Evolutionary conservation across 1,139 yeast species (phyloP).

Genomic region (Suhomyces guaymorum): DNA sequence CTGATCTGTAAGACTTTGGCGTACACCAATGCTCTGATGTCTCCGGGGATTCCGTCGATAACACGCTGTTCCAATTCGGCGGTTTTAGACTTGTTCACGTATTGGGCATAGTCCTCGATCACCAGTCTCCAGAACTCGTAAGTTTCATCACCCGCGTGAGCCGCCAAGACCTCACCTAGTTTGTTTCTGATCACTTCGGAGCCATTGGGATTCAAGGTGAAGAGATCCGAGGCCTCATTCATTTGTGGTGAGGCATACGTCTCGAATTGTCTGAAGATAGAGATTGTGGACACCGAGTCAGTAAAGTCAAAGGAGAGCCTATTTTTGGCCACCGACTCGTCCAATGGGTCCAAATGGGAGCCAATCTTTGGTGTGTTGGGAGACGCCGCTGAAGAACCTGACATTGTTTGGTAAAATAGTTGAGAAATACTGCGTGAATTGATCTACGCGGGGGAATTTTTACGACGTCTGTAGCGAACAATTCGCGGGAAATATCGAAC

Average conservation of each 20-base stretch:
- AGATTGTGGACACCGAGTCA: conserved; percentile 31
- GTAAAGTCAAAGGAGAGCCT: conserved; percentile 18
- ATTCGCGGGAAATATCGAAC: too few species aligned
- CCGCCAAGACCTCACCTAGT: conserved; percentile 6
- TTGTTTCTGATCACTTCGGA: conserved; percentile 6
- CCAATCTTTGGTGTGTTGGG: conserved; percentile 7
- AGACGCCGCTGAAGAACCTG: conserved; percentile 5
- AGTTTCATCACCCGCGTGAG: conserved; percentile 11
- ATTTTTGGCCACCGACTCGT: conserved; percentile 8
- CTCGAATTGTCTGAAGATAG: conserved; percentile 38
- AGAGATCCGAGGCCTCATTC: conserved; percentile 39
- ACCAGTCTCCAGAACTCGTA: conserved; percentile 28
- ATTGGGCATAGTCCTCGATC: conserved; percentile 25
- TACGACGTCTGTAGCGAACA: too few species aligned
- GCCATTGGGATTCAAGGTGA: conserved; percentile 14
- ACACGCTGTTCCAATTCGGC: conserved; percentile 30
- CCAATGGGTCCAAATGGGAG: conserved; percentile 3
- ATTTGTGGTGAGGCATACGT: conserved; percentile 32
- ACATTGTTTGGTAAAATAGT: conserved; percentile 1
- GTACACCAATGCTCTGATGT: conserved; percentile 34
- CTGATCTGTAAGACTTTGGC: conserved; percentile 36
- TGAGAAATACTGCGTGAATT: background rate
- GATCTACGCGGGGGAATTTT: too few species aligned
- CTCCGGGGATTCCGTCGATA: conserved; percentile 35
- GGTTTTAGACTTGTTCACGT: conserved; percentile 21